Conservation (phyloP, 1,139 yeast genomes). For the Hemisphaericaspora lyxosophila region DNA sequence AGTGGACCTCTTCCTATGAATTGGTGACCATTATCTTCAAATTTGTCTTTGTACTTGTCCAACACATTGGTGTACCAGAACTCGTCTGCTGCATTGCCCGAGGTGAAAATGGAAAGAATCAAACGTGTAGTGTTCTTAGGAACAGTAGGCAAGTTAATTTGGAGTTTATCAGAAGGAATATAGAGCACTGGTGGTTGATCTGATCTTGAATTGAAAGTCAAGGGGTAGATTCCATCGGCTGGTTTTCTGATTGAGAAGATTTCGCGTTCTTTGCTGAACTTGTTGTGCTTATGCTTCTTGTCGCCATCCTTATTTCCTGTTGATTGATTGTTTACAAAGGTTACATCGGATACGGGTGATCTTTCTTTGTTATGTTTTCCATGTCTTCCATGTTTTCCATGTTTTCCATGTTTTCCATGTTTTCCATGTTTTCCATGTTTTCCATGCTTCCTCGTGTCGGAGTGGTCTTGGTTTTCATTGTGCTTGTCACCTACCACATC, state of each 20-base stretch:
- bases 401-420: neutral
- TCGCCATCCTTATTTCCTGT: too few relatives aligned
- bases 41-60: conserved; percentile 44
- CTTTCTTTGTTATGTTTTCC: conserved; percentile 5
- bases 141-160: conserved; percentile 40
- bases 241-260: conserved; percentile 26
- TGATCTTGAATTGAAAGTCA: conserved; percentile 22
- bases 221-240: conserved; percentile 34
- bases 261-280: conserved; percentile 5
- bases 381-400: conserved; percentile 2
- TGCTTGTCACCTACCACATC: conserved; percentile 4
- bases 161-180: conserved; percentile 41
- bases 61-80: conserved; percentile 75
- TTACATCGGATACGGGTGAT: neutral
- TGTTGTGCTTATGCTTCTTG: too few relatives aligned
- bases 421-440: conserved; percentile 1
- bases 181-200: conserved; percentile 35
- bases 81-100: conserved; percentile 80
- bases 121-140: conserved; percentile 56
- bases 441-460: neutral
- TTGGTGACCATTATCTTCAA: conserved; percentile 34
- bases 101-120: conserved; percentile 58
- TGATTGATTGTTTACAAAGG: neutral
- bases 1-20: conserved; percentile 65
- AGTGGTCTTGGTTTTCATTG: conserved; percentile 1